These are phyloP conservation scores for Aulographum hederae DNA, from an alignment of 2,329 filamentous ascomycete species.

Conservation along the genomic window DNA sequence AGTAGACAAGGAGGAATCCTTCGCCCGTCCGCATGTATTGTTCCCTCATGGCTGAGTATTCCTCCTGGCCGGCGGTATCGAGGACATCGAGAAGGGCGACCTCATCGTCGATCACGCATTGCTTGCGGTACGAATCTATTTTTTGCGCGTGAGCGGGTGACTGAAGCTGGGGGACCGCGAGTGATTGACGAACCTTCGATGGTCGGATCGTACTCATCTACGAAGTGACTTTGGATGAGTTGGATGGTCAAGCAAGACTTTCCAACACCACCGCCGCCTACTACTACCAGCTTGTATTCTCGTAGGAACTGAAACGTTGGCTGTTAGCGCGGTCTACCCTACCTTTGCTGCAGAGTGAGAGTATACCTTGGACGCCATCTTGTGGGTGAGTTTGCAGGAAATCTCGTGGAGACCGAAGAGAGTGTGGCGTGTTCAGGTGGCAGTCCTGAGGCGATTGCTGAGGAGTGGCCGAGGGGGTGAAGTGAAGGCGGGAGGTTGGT, in stretches of 20 bases:
- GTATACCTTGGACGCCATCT: constrained; percentile 21
- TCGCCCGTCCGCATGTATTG: constrained; percentile 99
- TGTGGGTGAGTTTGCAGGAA: constrained; percentile 7
- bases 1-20: constrained; percentile 94
- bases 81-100: constrained; percentile 93
- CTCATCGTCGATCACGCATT: constrained; percentile 97
- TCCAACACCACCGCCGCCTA: constrained; percentile 94
- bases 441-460: no score
- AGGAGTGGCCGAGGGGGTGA: no score
- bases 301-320: constrained; percentile 22
- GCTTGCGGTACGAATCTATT: constrained; percentile 96
- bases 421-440: no score
- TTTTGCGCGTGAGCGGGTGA: constrained; percentile 2
- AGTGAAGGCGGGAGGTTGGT: no score
- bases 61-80: constrained; percentile 95
- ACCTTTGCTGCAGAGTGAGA: background rate
- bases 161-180: no score
- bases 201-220: constrained; percentile 97
- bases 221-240: constrained; percentile 67
- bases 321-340: background rate
- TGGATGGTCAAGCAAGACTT: constrained; percentile 99
- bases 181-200: constrained; percentile 98
- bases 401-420: no score
- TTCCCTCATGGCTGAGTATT: constrained; percentile 98
- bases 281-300: constrained; percentile 55